Evolutionary conservation across 768 basidiomycete genomes (phyloP), one percentile per base, ranked within the genome.

Genomic region (Auricularia auricula-judae): DNA sequence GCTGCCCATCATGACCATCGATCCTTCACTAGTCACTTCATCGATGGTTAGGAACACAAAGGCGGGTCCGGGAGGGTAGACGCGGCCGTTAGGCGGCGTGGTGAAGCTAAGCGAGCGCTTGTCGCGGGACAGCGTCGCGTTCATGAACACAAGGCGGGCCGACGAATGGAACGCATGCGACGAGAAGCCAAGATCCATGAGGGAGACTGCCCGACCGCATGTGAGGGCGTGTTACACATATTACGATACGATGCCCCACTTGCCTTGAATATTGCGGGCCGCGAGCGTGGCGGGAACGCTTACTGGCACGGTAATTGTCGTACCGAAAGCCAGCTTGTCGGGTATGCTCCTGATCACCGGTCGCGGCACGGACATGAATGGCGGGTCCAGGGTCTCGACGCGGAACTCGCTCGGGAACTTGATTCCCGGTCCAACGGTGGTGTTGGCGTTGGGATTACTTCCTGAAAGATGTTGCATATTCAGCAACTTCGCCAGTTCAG

Each of bases 351-450:
- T 74, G 58, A 78, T 65, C 0, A 67, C 68, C 1, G 78, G 79
- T 11, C 79, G 72, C 1, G 69, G 68, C 36, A 72, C 68, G 23
- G 71, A 72, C 75, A 80, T 77, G 70, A 75, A 80, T 2, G 80
- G 78, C 4, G 78, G 79, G 53, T 76, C 76, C 29, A 77, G 70
- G 65, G 76, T 78, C 68, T 80, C 79, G 18, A 76, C 72, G 3
- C 78, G 69, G 71, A 77, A 80, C 72, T 79, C 78, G 21, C 69
- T 72, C 68, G 75, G 65, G 33, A 65, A 72, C 64, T 66, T 64
- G 60, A 34, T 64, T 66, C 34, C 65, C 66, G 16, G 72, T 10
- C 47, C 47, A 18, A 51, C 47, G 10, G 21, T 21, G 14, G 47
- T 51, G 14, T 51, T 16, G 21, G 18, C 47, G 47, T 51, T 51